Percentiles rank a stretch among this genome's conserved stretches.
Conservation (phyloP, 208 protist genomes). For the Trypanosoma brucei region DNA sequence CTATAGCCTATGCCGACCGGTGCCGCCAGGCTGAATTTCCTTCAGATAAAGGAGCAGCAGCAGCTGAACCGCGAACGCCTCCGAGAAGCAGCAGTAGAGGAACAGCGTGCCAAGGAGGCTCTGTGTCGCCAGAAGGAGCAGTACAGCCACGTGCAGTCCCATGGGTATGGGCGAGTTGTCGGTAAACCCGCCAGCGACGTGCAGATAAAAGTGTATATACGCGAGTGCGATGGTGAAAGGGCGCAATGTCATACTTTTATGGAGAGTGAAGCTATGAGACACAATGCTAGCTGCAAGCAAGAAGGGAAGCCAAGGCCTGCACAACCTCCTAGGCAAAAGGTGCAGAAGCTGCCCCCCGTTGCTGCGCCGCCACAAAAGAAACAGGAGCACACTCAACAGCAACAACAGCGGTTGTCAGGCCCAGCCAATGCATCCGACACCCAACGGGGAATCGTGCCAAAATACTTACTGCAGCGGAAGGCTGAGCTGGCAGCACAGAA, state of each 20-base stretch:
- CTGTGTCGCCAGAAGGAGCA: slow-evolving; percentile 45
- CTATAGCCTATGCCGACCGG: slow-evolving; percentile 22
- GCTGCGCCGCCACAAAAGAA: not conserved
- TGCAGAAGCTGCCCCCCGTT: slow-evolving; percentile 3
- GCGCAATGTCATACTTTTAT: slow-evolving; percentile 47
- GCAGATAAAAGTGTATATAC: slow-evolving; percentile 79
- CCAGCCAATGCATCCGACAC: slow-evolving; percentile 1
- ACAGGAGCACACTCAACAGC: not conserved
- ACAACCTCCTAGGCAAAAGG: not conserved
- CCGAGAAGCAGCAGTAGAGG: slow-evolving; percentile 38
- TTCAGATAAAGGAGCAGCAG: slow-evolving; percentile 83
- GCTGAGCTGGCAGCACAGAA: slow-evolving; percentile 75
- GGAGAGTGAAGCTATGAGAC: slow-evolving; percentile 31
- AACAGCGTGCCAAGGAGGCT: slow-evolving; percentile 25
- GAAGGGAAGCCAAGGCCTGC: not conserved
- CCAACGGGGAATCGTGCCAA: slow-evolving; percentile 51
- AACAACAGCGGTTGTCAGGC: slow-evolving; percentile 6
- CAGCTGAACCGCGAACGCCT: slow-evolving; percentile 69
- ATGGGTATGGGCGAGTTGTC: slow-evolving; percentile 40
- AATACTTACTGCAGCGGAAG: slow-evolving; percentile 77
- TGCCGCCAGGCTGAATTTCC: slow-evolving; percentile 64
- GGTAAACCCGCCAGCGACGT: slow-evolving; percentile 32
- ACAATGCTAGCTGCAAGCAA: not conserved
- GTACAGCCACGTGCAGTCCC: slow-evolving; percentile 55
- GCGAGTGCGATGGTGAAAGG: slow-evolving; percentile 66